Base-by-base conservation (phyloP, 176 grass and related monocot species). In the Otatea glauca region DNA sequence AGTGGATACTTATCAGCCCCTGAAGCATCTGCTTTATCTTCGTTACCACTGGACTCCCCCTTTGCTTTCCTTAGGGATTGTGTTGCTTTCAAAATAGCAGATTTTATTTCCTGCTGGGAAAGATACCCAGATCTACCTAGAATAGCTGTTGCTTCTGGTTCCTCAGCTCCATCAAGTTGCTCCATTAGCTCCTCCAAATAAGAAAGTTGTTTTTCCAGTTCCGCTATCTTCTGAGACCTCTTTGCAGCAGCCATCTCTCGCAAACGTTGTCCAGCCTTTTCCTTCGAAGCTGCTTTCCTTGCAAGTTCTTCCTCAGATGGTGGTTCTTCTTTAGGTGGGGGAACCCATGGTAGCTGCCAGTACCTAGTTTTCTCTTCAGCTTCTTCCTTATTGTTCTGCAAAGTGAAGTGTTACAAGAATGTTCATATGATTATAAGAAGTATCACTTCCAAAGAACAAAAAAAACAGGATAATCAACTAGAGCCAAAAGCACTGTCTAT, bases 301-400 rank as follows among this genome's bases (percentile, higher is more conserved):
- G 93, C 89, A 76, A 98, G 91, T 69, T 98, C 96, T 91, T 98
- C 96, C 90, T 98, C 89, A 23, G 96, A 95, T 48, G 96, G 96
- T 24, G 81, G 86, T 80, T 93, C 96, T 80, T 88, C 96, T 90
- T 89, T 89, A 75, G 96, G 91, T 87, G 91, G 91, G 12, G 92
- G 91, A 54, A 98, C 88, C 93, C 93, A 98, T 78, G 96, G 96
- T 84, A 98, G 91, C 78, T 98, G 96, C 96, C 96, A 98, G 78
- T 88, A 89, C 89, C 93, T 72, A 24, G 92, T 98, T 82, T 96
- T 98, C 54, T 94, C 93, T 87, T 98, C 91, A 83, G 93, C 91
- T 80, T 93, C 89, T 85, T 98, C 90, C 74, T 83, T 96, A 17
- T 88, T 90, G 45, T 96, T 92, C 96, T 98, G 88, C 85, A 94